Evolutionary conservation across 441 rosid species (phyloP).

Genomic region (Adansonia rubrostipa): DNA sequence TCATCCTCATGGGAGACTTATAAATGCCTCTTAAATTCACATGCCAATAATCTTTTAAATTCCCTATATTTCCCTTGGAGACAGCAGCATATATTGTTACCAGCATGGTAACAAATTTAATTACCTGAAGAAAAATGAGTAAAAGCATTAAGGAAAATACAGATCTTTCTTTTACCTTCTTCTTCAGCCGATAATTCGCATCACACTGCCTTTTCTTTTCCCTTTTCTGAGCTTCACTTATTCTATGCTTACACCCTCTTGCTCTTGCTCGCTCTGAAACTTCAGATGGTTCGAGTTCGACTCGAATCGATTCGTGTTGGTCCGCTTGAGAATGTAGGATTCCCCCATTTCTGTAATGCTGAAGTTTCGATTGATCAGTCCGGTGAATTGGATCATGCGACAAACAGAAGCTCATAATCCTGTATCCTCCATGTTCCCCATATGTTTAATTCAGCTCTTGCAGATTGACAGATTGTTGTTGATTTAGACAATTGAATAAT

Average conservation of each 20-base stretch:
- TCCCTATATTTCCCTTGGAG: background rate
- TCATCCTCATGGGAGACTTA: background rate
- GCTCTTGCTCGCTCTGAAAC: background rate
- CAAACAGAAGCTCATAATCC: background rate
- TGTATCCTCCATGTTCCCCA: background rate
- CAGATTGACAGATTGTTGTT: background rate
- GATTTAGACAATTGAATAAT: background rate
- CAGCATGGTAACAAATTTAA: background rate
- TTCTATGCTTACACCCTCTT: background rate
- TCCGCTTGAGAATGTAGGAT: background rate
- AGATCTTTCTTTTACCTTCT: background rate
- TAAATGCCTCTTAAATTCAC: background rate
- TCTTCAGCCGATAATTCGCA: background rate
- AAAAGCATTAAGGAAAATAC: background rate
- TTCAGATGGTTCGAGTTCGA: background rate
- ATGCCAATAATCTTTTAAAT: background rate
- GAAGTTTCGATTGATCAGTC: background rate
- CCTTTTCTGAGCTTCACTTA: background rate
- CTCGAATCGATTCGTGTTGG: background rate
- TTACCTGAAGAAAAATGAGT: background rate
- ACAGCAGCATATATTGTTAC: background rate
- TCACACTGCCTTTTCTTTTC: background rate
- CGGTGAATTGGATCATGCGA: background rate
- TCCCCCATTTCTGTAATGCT: background rate
- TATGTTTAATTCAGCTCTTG: background rate